Evolutionary conservation across 495 filamentous ascomycete species (phyloP), one percentile per base, ranked within the genome.

Genomic region (Viridothelium virens): DNA sequence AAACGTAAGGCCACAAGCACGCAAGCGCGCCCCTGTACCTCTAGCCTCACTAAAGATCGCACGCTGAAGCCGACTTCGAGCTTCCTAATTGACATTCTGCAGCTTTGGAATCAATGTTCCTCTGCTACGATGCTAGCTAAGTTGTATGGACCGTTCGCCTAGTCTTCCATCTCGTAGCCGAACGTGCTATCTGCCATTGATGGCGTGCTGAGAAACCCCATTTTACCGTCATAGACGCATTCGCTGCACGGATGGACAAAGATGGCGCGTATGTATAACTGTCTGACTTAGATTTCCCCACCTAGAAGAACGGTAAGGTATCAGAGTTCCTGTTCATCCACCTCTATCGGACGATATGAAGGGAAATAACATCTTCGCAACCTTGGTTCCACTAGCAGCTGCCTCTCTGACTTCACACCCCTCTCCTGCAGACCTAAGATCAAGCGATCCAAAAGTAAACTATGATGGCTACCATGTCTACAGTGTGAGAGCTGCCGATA

Each of bases 401-500:
- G 41, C 41, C 41, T 44, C 41, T 44, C 1, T 44, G 41, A 44
- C 41, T 44, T 44, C 41, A 44, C 41, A 44, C 41, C 41, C 41
- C 14, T 44, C 41, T 44, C 41, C 41, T 44, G 41, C 41, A 44
- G 41, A 44, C 14, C 41, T 44, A 44, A 44, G 41, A 44, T 44
- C 63, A 14, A 5, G 63, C 38, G 18, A 56, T 14, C 41, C 33
- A 36, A 77, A 69, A 53, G 72, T 74, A 38, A 73, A 70, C 38
- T 82, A 81, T 63, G 74, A 78, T 70, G 79, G 79, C 66, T 81
- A 77, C 70, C 77, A 80, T 67, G 75, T 80, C 64, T 79, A 78
- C 59, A 78, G 79, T 18, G 69, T 76, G 64, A 69, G 68, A 62
- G 70, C 74, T 53, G 72, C 64, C 47, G 59, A 63, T 44, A 34